These are phyloP conservation scores for Amauroascus verrucosus DNA, from an alignment of 2,329 filamentous ascomycete genomes.

Conservation along the genomic window DNA sequence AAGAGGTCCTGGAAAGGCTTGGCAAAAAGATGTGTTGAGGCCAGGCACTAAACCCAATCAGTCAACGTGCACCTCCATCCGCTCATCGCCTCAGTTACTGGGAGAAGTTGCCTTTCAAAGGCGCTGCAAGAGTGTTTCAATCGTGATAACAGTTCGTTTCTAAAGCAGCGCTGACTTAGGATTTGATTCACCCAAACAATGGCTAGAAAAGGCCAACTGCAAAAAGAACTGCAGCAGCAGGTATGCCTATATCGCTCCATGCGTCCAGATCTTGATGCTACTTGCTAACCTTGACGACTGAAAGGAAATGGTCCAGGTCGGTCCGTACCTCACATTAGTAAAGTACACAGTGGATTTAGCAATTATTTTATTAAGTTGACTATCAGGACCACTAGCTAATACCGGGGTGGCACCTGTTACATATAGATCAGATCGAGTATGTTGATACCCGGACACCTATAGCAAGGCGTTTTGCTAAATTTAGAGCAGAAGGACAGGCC, in stretches of 20 bases:
- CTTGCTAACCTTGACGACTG: constrained; percentile 8
- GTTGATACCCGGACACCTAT: constrained; percentile 11
- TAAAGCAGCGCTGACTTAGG: neutral
- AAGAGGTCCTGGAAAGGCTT: neutral
- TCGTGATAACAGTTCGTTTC: neutral
- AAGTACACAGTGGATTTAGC: neutral
- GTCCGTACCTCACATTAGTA: constrained; percentile 50
- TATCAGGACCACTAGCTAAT: neutral
- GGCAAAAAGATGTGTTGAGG: constrained; percentile 5
- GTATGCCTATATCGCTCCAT: constrained; percentile 8
- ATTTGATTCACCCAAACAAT: constrained; percentile 19
- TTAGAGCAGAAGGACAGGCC: constrained; percentile 54
- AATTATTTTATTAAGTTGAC: neutral
- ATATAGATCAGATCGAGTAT: constrained; percentile 31
- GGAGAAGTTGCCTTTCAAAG: neutral
- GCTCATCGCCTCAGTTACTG: neutral
- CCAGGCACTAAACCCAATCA: constrained; percentile 14
- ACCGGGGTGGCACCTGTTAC: neutral
- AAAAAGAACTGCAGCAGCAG: constrained; percentile 13
- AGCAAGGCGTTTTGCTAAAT: neutral
- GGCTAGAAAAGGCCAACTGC: constrained; percentile 33
- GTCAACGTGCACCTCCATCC: constrained; percentile 7
- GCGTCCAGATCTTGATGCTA: neutral
- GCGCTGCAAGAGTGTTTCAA: neutral
- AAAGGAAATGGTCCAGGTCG: constrained; percentile 99